Evolutionary conservation across 768 basidiomycete species (phyloP).

Genomic region (Leccinum variicolor): DNA sequence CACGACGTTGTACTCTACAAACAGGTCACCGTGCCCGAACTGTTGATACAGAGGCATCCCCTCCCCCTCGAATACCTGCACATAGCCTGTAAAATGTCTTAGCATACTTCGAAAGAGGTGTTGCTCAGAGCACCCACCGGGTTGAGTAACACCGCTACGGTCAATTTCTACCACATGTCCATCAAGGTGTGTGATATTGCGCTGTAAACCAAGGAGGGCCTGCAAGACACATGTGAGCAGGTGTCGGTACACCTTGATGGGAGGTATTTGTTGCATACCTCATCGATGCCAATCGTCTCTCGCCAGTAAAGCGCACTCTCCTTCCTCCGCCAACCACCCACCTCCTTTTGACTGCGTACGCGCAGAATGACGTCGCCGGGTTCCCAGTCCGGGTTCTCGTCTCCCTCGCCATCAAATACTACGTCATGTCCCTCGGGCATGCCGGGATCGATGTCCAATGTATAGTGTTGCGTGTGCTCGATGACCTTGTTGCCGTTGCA

Average conservation of each 20-base stretch:
- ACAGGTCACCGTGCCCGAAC: constrained; percentile 72
- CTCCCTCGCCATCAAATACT: constrained; percentile 93
- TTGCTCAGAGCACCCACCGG: constrained; percentile 46
- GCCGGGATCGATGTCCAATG: constrained; percentile 81
- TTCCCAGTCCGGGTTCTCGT: constrained; percentile 95
- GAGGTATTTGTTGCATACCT: constrained; percentile 41
- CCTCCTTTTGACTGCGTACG: constrained; percentile 72
- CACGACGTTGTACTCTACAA: constrained; percentile 91
- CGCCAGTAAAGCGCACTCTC: constrained; percentile 90
- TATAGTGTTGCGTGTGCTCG: constrained; percentile 77
- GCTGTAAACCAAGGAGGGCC: constrained; percentile 96
- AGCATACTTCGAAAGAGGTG: not conserved
- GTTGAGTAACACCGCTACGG: constrained; percentile 85
- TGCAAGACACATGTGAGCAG: constrained; percentile 28
- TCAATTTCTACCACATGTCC: constrained; percentile 72
- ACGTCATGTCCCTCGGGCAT: constrained; percentile 93
- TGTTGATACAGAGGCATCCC: constrained; percentile 79
- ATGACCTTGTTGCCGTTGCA: constrained; percentile 81
- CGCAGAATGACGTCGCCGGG: constrained; percentile 89
- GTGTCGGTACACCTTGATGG: not conserved
- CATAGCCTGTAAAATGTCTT: constrained; percentile 55
- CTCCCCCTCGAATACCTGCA: constrained; percentile 82
- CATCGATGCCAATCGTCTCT: constrained; percentile 87
- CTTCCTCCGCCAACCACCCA: constrained; percentile 84
- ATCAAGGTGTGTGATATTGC: constrained; percentile 89